Conservation (phyloP, 768 basidiomycete species). For the Termitomyces sp. region DNA sequence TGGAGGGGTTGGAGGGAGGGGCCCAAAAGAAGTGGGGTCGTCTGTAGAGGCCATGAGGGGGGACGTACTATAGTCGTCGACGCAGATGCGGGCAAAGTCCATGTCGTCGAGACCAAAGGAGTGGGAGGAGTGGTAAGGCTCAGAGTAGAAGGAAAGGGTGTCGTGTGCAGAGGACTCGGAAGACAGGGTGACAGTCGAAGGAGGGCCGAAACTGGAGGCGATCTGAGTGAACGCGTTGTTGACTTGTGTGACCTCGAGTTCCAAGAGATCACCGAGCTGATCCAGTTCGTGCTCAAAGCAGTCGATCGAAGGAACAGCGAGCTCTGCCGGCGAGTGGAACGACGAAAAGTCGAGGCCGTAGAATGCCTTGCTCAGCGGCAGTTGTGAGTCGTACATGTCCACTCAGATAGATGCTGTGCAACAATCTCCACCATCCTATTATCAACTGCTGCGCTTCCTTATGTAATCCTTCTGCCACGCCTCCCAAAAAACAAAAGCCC, state of each 20-base stretch:
- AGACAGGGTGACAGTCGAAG: slow-evolving; percentile 73
- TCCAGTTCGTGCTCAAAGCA: slow-evolving; percentile 82
- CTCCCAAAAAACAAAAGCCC: not conserved
- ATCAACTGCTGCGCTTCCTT: slow-evolving; percentile 4
- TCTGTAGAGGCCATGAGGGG: slow-evolving; percentile 7
- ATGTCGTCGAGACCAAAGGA: slow-evolving; percentile 48
- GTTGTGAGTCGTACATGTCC: slow-evolving; percentile 13
- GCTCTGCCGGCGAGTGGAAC: slow-evolving; percentile 62
- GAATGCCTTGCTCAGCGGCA: slow-evolving; percentile 16
- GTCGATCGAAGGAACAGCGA: slow-evolving; percentile 75
- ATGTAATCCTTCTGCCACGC: not conserved
- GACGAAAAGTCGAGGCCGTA: slow-evolving; percentile 59
- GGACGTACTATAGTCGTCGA: slow-evolving; percentile 45
- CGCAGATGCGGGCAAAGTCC: slow-evolving; percentile 60
- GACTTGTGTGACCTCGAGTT: slow-evolving; percentile 58
- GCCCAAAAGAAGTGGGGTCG: slow-evolving; percentile 55
- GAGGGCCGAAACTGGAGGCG: slow-evolving; percentile 62
- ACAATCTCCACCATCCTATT: not conserved
- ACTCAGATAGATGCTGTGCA: not conserved
- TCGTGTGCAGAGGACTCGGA: slow-evolving; percentile 77
- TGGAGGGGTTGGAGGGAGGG: slow-evolving; percentile 52
- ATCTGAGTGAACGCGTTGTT: slow-evolving; percentile 61
- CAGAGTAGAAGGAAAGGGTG: slow-evolving; percentile 60
- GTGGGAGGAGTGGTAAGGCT: slow-evolving; percentile 53
- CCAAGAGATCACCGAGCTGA: slow-evolving; percentile 54